Evolutionary conservation across 345 rosid genomes (phyloP), one percentile per base, ranked within the genome.

Genomic region (Populus nigra): DNA sequence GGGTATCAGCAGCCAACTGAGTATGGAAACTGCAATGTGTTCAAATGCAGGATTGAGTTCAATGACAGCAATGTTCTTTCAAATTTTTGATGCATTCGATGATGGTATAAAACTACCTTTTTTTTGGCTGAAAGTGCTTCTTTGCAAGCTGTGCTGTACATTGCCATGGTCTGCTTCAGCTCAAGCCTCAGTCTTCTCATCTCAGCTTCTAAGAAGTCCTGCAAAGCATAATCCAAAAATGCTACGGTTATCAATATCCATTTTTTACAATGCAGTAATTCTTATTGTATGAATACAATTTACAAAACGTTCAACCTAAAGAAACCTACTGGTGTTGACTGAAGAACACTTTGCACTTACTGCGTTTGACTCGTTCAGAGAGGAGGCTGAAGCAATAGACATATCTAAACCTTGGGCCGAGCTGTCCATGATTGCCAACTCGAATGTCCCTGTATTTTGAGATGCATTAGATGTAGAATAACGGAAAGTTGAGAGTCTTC

Each of bases 121-220:
- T 77, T 86, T 80, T 93, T 91, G 47, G 95, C 94, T 8, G 84
- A 74, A 23, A 94, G 87, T 76, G 98, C 97, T 89, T 93, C 97
- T 85, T 89, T 89, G 86, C 98, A 93, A 71, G 97, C 97, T 75
- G 88, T 83, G 83, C 93, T 89, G 67, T 93, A 94, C 97, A 94
- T 86, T 73, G 91, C 94, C 87, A 93, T 91, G 65, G 98, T 94
- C 87, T 93, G 98, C 84, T 81, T 93, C 68, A 94, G 95, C 73
- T 94, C 97, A 79, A 88, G 85, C 90, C 87, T 91, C 73, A 94
- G 81, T 79, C 93, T 93, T 85, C 82, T 90, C 98, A 94, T 93
- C 87, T 94, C 98, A 20, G 84, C 91, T 86, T 93, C 97, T 61
- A 91, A 18, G 18, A 89, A 92, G 65, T 83, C 82, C 97, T 93